Evolutionary conservation across 805 yeast genomes (phyloP), one percentile per base, ranked within the genome.

Genomic region (Yarrowia hollandica): DNA sequence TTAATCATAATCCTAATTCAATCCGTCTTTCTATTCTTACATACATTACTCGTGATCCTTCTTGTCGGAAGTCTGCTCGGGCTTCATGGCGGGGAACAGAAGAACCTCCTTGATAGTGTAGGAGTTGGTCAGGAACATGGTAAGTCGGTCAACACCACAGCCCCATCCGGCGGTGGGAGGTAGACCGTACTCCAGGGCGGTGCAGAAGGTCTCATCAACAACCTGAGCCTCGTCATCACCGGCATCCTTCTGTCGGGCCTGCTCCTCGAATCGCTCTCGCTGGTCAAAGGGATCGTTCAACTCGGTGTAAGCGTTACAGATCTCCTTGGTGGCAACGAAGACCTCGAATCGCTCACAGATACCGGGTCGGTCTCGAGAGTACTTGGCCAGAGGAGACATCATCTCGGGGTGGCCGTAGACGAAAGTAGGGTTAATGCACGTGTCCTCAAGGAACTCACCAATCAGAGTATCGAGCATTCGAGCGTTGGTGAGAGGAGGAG

Each of bases 141-240:
- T 90, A 71, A 92, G 74, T 81, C 99, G 87, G 77, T 92, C 99
- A 67, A 92, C 91, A 82, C 99, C 99, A 78, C 96, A 86, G 68
- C 99, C 99, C 98, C 98, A 92, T 67, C 99, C 99, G 75, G 96
- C 98, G 68, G 98, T 94, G 69, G 99, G 99, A 62, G 99, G 99
- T 70, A 92, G 82, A 76, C 98, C 99, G 75, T 90, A 92, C 79
- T 92, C 99, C 70, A 92, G 82, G 66, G 99, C 97, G 69, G 91
- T 88, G 80, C 96, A 87, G 91, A 92, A 92, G 64, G 88, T 86
- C 79, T 92, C 99, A 74, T 92, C 99, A 64, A 94, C 82, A 75
- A 90, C 72, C 80, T 92, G 98, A 63, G 97, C 99, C 79, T 94
- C 99, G 71, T 92, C 99, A 72, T 92, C 99, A 80, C 99, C 99